Percentiles rank a stretch among this genome's conserved stretches.
Conservation (phyloP, 2,329 filamentous ascomycete genomes). For the Dryadomyces quercivorus region DNA sequence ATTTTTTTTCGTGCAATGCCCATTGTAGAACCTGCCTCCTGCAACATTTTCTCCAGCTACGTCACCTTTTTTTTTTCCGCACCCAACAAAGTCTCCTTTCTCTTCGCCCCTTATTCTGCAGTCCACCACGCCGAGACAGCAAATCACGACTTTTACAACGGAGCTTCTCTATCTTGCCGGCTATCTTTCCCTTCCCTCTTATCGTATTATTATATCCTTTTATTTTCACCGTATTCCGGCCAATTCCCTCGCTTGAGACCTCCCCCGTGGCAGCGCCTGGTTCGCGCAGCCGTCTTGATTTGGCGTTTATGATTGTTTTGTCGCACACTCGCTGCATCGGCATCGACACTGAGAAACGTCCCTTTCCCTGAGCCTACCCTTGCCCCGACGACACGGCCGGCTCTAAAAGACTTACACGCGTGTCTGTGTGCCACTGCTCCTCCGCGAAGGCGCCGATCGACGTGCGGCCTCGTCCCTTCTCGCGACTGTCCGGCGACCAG, state of each 20-base stretch:
- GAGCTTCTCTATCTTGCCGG: not conserved
- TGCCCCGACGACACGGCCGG: not conserved
- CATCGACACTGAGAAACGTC: not conserved
- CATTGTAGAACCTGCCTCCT: slow-evolving; percentile 4
- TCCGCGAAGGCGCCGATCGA: not conserved
- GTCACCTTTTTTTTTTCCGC: slow-evolving; percentile 10
- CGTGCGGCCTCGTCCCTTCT: not conserved
- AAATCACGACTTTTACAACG: not conserved
- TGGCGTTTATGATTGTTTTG: not conserved
- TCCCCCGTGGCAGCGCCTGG: not conserved
- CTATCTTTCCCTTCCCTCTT: not conserved
- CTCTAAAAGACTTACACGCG: not conserved
- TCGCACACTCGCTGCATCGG: not conserved
- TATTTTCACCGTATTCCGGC: slow-evolving; percentile 1
- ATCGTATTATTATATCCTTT: not conserved
- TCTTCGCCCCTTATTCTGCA: not conserved
- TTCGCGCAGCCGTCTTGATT: not conserved
- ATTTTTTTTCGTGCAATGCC: slow-evolving; percentile 3
- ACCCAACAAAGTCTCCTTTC: not conserved
- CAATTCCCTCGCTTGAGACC: slow-evolving; percentile 4
- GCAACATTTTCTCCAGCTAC: slow-evolving; percentile 14
- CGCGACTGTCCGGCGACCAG: not conserved
- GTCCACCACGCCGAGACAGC: not conserved
- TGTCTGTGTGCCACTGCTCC: not conserved
- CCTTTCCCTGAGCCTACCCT: not conserved